Evolutionary conservation across 2,329 filamentous ascomycete genomes (phyloP), one percentile per base, ranked within the genome.

Genomic region (Claviceps citrina): DNA sequence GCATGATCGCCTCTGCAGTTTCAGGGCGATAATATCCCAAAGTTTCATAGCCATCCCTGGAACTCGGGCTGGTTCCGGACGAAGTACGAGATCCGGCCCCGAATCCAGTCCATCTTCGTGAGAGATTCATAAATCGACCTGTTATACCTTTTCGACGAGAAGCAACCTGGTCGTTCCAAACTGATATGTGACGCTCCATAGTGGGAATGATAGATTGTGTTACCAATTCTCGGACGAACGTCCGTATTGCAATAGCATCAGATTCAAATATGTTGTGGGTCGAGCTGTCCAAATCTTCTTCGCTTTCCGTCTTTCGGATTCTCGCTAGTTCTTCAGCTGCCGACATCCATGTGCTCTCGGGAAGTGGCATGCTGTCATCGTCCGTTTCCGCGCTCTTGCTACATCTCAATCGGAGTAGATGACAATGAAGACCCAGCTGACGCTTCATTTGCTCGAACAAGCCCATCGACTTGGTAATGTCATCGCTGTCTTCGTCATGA

Each of bases 381-480:
- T 96, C 91, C 1, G 85, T 87, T 46, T 87, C 77, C 27, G 84
- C 79, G 57, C 85, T 89, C 54, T 86, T 82, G 28, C 77, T 81
- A 52, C 84, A 93, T 49, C 89, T 75, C 38, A 98, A 65, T 46
- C 93, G 71, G 26, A 98, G 67, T 9, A 98, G 68, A 60, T 98
- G 91, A 55, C 91, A 98, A 60, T 98, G 87, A 36, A 96, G 66
- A 2, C 91, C 91, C 47, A 98, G 84, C 61, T 95, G 85, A n/a
- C 91, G 78, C 62, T 96, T 98, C 93, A 98, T 98, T 59, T 95
- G 85, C 51, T 98, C 91, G 59, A 94, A 98, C 22, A 96, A 67
- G 15, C 78, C 75, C 59, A 89, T 89, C 10, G 87, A 93, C 60
- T 86, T 82, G 28, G 76, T 76, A 45, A 96, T 93, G 55, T 98